Conservation (phyloP, 192 early-diverging fungal genomes). For the Backusella tarrabulga region DNA sequence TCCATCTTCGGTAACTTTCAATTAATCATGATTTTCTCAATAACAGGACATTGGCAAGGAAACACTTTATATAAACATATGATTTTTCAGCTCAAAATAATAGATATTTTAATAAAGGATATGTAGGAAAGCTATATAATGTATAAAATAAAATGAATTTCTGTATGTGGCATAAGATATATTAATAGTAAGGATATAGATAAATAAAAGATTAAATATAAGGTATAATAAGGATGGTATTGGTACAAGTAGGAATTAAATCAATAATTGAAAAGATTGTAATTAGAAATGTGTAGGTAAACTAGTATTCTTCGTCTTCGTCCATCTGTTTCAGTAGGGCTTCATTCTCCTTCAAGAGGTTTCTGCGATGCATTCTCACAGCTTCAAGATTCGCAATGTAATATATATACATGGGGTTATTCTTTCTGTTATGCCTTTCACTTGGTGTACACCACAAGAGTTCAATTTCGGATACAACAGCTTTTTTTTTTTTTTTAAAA, state of each 20-base stretch:
- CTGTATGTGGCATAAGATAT: background rate
- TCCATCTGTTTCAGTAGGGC: background rate
- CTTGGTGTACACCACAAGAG: conserved; percentile 2
- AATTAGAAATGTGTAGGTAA: background rate
- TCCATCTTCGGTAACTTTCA: too few species aligned
- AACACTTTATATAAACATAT: too few species aligned
- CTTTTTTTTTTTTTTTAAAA: background rate
- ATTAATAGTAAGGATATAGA: background rate
- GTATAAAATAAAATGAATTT: background rate
- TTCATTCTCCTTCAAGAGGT: background rate
- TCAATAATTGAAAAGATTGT: background rate
- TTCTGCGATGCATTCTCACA: background rate
- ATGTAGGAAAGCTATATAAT: background rate
- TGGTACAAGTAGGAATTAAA: background rate
- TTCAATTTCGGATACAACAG: conserved; percentile 14
- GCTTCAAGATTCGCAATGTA: conserved; percentile 12
- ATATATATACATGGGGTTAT: conserved; percentile 14
- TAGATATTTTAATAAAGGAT: background rate
- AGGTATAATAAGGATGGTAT: background rate
- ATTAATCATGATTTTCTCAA: too few species aligned
- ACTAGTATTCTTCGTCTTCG: background rate
- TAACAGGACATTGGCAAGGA: too few species aligned
- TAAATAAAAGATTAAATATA: background rate
- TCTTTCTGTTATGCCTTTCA: conserved; percentile 9
- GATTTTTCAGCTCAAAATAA: too few species aligned